These are phyloP conservation scores for Glutinoglossum americanum DNA, from an alignment of 495 filamentous ascomycete species.

Conservation along the genomic window DNA sequence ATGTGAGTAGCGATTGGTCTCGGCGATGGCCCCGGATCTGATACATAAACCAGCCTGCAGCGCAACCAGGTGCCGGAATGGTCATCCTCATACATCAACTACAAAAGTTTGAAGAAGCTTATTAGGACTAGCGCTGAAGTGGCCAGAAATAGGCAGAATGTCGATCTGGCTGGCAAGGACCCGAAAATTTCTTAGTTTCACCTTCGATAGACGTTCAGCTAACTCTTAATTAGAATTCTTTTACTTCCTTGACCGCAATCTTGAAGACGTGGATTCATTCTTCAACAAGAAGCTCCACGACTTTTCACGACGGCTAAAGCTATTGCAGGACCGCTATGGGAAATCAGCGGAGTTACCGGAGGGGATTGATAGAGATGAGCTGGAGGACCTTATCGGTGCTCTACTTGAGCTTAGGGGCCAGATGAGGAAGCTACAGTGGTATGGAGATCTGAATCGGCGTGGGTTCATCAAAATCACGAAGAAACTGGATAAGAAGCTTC, in stretches of 20 bases:
- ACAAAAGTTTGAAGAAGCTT: constrained; percentile 86
- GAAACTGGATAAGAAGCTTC: constrained; percentile 84
- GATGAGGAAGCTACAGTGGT: constrained; percentile 85
- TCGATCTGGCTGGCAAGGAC: constrained; percentile 53
- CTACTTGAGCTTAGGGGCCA: constrained; percentile 72
- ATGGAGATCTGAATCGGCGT: constrained; percentile 84
- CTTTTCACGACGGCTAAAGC: constrained; percentile 54
- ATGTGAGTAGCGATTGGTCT: constrained; percentile 23
- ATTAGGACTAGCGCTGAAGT: constrained; percentile 54
- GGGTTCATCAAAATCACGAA: constrained; percentile 97
- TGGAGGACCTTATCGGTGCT: constrained; percentile 71
- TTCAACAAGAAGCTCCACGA: constrained; percentile 90
- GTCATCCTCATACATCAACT: constrained; percentile 82
- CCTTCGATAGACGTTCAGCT: constrained; percentile 7
- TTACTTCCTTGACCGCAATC: constrained; percentile 81
- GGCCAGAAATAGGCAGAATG: constrained; percentile 41
- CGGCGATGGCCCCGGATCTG: not conserved
- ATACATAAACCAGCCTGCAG: constrained; percentile 35
- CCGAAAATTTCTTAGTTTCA: no score
- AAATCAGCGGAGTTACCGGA: constrained; percentile 27
- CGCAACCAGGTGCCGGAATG: constrained; percentile 95
- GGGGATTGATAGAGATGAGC: constrained; percentile 47
- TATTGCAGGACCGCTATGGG: constrained; percentile 72
- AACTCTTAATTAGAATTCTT: constrained; percentile 50
- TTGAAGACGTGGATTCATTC: constrained; percentile 85